phyloP scores from a whole-genome alignment of 768 basidiomycete species.

The Asterophora lycoperdoides region DNA sequence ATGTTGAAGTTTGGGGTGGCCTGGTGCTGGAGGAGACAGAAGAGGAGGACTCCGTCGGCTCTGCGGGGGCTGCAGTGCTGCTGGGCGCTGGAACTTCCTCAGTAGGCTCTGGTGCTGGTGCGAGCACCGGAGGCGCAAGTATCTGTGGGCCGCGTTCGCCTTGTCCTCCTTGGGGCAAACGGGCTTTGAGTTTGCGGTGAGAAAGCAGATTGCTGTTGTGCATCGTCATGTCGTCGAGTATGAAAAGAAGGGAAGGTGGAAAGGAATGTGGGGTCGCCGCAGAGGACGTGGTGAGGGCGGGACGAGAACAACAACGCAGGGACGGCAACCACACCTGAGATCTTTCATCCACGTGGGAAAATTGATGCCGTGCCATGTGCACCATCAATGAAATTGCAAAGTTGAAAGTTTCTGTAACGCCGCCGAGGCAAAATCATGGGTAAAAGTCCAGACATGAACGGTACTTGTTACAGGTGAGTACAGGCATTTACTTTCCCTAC shows the following conservation, averaged over 20 bases:
- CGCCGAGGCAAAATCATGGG: no score
- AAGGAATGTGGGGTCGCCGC: constrained; percentile 16
- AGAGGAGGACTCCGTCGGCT: neutral
- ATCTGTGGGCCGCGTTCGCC: no score
- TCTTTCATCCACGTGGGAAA: no score
- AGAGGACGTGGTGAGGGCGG: neutral
- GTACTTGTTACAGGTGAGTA: no score
- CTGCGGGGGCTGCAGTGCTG: no score
- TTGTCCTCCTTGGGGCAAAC: neutral
- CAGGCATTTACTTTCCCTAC: no score
- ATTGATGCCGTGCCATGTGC: no score
- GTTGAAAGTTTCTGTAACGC: no score
- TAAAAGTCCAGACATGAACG: no score
- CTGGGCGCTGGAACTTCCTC: neutral
- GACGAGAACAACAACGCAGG: constrained; percentile 1
- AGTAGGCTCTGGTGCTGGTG: neutral
- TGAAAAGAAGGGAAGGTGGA: constrained; percentile 11
- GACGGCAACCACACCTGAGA: no score
- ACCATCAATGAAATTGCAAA: no score
- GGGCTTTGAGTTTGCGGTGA: constrained; percentile 25
- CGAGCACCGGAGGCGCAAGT: neutral
- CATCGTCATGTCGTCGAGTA: constrained; percentile 28
- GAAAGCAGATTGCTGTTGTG: constrained; percentile 25
- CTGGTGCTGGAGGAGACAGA: neutral
- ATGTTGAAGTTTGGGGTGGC: neutral